Evolutionary conservation across 2,329 filamentous ascomycete species (phyloP), one percentile per base, ranked within the genome.

Genomic region (Hypoxylon sp.): DNA sequence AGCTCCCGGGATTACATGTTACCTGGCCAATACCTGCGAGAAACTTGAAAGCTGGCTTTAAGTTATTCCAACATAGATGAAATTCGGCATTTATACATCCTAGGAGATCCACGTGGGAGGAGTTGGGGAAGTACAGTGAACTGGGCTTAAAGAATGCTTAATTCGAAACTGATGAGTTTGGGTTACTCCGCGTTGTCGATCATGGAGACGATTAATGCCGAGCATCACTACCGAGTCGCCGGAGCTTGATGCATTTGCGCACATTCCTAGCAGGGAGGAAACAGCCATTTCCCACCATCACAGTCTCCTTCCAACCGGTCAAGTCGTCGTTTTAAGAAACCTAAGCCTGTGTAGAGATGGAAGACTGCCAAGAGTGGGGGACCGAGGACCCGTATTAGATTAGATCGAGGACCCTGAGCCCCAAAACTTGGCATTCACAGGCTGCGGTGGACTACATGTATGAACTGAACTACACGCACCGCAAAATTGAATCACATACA

Each of bases 351-450:
- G 5, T 27, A 27, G 44, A 54, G 48, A 54, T 46, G 42, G 37
- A 58, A 48, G 40, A 33, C 25, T 33, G 49, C 49, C 55, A 59
- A 60, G 60, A 10, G 50, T 59, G 54, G 58, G 22, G 48, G 22
- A 50, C 25, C 40, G 8, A 27, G 8, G 44, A 56, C 46, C 30
- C 30, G 25, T 33, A 17, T 49, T 10, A 33, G 25, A 30, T 63
- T 49, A 56, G 59, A 63, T 56, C 46, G 40, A 49, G 20, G n/a
- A 46, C 63, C 67, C 46, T 64, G 44, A 60, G 37, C 40, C 46
- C 51, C 51, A 14, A 35, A 66, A 44, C 67, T 69, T 69, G 63
- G 63, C 67, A 58, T 40, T 20, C n/a, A 40, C 61, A 49, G 50
- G 40, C 42, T 53, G 42, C 13, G 25, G 42, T 27, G 14, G 42